Evolutionary conservation across 345 rosid genomes (phyloP).

Genomic region (Sisymbrium altissimum): DNA sequence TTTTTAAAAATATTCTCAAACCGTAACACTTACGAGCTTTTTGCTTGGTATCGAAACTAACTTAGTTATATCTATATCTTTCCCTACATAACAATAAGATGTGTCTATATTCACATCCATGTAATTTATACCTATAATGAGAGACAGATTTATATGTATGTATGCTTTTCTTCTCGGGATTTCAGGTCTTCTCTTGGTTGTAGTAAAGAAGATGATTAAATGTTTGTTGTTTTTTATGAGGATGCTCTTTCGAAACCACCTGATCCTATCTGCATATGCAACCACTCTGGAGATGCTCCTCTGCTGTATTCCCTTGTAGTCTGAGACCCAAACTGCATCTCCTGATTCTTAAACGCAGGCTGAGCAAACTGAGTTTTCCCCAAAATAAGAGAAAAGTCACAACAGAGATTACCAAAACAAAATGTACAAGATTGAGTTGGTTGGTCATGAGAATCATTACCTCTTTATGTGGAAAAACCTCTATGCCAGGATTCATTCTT

Average conservation of each 20-base stretch:
- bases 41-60: background rate
- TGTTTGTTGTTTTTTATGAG: constrained; percentile 15
- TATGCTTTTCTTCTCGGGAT: background rate
- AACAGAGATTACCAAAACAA: background rate
- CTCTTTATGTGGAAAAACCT: constrained; percentile 71
- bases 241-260: constrained; percentile 62
- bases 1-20: background rate
- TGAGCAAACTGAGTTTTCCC: constrained; percentile 55
- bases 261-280: constrained; percentile 79
- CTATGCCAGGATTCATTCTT: constrained; percentile 58
- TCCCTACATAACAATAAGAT: constrained; percentile 10
- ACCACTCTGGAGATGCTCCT: constrained; percentile 79
- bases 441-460: constrained; percentile 19
- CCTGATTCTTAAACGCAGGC: constrained; percentile 54
- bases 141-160: background rate
- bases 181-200: background rate
- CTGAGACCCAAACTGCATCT: constrained; percentile 61
- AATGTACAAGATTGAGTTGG: background rate
- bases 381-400: background rate
- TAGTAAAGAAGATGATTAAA: constrained; percentile 14
- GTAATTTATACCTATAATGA: constrained; percentile 13
- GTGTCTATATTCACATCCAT: constrained; percentile 27
- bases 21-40: background rate
- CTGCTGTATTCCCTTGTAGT: constrained; percentile 56
- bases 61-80: background rate